These are phyloP conservation scores for Cyberlindnera maritima DNA, from an alignment of 805 yeast genomes.

Conservation along the genomic window DNA sequence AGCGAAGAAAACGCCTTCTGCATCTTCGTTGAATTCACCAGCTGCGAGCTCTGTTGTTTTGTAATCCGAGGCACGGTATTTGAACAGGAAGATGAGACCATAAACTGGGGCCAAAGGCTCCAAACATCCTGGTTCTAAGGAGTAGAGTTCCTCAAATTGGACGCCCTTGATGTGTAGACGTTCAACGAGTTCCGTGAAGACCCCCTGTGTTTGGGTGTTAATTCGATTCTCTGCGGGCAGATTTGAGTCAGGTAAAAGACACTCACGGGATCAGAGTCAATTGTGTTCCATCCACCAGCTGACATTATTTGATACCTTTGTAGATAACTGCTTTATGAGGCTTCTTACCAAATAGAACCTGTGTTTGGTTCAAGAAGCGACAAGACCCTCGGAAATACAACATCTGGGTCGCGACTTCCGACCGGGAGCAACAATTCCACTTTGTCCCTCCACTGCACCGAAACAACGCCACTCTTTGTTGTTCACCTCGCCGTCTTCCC, in stretches of 20 bases:
- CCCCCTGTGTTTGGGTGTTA: conserved; percentile 44
- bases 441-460: no score
- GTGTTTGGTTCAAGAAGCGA: no score
- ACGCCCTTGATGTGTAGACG: conserved; percentile 49
- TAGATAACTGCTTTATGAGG: no score
- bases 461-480: neutral
- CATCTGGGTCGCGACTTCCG: neutral
- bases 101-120: conserved; percentile 40
- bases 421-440: neutral
- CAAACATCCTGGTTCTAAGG: conserved; percentile 46
- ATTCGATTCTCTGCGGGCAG: neutral
- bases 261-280: conserved; percentile 57
- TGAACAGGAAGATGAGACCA: conserved; percentile 63
- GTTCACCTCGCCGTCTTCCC: neutral
- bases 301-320: conserved; percentile 9
- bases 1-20: conserved; percentile 52
- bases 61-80: conserved; percentile 46
- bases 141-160: conserved; percentile 56
- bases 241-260: neutral
- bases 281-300: conserved; percentile 51
- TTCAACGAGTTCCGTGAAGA: conserved; percentile 61
- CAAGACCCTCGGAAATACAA: no score
- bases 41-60: conserved; percentile 34
- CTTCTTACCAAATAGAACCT: no score
- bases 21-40: conserved; percentile 41